Percentiles rank a stretch among this genome's conserved stretches.
phyloP scores from a whole-genome alignment of 164 flowering plant species.

The Berberis vulgaris region DNA sequence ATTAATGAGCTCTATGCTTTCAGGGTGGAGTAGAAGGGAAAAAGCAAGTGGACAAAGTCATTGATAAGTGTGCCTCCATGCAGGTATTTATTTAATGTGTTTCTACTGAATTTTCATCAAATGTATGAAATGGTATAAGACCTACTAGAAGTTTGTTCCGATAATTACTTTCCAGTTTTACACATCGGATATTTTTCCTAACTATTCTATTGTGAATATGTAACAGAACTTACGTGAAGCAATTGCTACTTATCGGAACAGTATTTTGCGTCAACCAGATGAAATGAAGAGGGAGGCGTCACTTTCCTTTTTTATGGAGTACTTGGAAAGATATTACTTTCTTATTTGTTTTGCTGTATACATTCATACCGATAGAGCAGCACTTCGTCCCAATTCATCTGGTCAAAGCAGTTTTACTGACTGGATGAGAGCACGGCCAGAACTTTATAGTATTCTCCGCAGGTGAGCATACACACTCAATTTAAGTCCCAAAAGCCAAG shows the following conservation, averaged over 20 bases:
- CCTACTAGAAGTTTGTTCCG: no score
- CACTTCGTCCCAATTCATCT: constrained; percentile 41
- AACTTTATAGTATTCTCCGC: constrained; percentile 90
- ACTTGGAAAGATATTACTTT: constrained; percentile 92
- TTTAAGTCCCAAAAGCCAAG: neutral
- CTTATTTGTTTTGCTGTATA: constrained; percentile 97
- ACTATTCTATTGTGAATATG: constrained; percentile 9
- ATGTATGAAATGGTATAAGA: no score
- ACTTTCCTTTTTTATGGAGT: constrained; percentile 91
- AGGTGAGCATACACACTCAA: constrained; percentile 36
- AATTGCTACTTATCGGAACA: constrained; percentile 85
- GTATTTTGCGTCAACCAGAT: constrained; percentile 82
- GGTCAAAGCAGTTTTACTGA: constrained; percentile 66
- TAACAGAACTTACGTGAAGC: constrained; percentile 92
- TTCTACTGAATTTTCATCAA: neutral
- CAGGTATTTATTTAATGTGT: constrained; percentile 44
- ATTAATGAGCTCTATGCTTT: constrained; percentile 13
- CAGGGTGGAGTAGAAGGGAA: constrained; percentile 98
- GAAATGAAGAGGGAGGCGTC: constrained; percentile 94
- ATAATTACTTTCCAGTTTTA: no score
- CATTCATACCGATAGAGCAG: constrained; percentile 74
- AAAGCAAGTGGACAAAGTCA: constrained; percentile 93
- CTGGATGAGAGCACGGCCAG: constrained; percentile 98
- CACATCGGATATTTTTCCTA: neutral
- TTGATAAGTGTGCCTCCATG: constrained; percentile 94